Base-by-base conservation (phyloP, 208 protist genomes). In the Trichomonas tenax region DNA sequence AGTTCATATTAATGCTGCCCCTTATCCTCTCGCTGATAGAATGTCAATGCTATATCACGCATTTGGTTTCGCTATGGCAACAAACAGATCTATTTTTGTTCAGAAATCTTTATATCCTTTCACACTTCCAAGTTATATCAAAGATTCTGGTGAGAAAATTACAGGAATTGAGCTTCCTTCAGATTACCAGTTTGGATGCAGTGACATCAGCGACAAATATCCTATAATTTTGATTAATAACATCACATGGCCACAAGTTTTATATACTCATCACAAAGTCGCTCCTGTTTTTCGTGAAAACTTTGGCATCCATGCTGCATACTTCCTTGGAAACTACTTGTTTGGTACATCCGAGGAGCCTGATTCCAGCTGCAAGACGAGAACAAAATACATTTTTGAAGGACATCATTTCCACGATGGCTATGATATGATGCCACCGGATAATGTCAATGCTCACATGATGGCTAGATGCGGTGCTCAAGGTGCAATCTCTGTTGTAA, bases 41-140 rank as follows among this genome's bases (percentile, higher is more conserved):
- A 34, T 93, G 17, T 51, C 86, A 48, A 93, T 93, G 86, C 44
- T 93, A 17, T 93, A 93, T 38, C 86, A 93, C n/a, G 86, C 40
- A 40, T 38, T 93, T 34, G 9, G 14, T 38, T 58, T 93, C 26
- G 40, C 86, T 34, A 93, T 93, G 8, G n/a, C 44, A 34, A 93
- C 86, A 38, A 93, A 93, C 45, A 41, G 86, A 51, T 8, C 38
- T 46, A 11, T 45, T 89, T 72, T n/a, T n/a, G 58, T 72, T 26
- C 11, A 84, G n/a, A 40, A 84, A 84, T 84, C 34, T 84, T 84
- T 84, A 41, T 40, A 84, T 41, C 81, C 81, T 41, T 38, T 93
- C 26, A 11, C 0, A 93, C 86, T 93, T 51, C 86, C 86, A 34
- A 26, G 34, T 26, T 44, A 17, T 38, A 93, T 93, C 31, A 51